Conservation (phyloP, 257 asterid species). For the Paraleonurus japonicus region DNA sequence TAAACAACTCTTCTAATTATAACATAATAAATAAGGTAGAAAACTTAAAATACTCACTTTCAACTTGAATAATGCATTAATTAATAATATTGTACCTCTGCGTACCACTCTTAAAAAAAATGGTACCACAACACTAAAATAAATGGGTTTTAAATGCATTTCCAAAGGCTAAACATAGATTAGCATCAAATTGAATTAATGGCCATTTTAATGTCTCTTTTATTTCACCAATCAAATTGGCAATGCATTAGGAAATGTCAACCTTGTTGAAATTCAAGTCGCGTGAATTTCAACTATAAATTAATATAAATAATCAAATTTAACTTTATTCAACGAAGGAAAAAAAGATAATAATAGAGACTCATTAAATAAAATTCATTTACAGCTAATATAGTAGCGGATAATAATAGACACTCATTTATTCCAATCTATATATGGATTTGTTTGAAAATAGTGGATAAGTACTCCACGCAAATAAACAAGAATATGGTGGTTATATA, state of each 20-base stretch:
- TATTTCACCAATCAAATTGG: neutral
- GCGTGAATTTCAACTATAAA: neutral
- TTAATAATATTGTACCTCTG: neutral
- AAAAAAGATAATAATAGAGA: neutral
- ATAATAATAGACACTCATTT: neutral
- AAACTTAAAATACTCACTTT: too few species aligned
- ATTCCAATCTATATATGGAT: neutral
- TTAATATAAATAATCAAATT: too few species aligned
- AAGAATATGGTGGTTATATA: neutral
- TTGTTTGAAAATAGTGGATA: slow-evolving; percentile 18
- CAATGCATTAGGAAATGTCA: neutral
- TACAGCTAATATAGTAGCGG: neutral
- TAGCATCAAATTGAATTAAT: neutral
- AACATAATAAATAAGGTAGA: too few species aligned
- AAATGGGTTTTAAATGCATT: neutral
- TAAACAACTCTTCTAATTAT: too few species aligned
- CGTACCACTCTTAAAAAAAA: neutral
- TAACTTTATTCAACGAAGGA: neutral
- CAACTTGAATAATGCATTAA: too few species aligned
- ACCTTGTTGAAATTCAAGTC: neutral
- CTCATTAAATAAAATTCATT: slow-evolving; percentile 3
- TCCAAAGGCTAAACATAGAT: neutral
- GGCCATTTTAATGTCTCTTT: neutral
- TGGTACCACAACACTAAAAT: too few species aligned
- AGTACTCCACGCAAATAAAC: slow-evolving; percentile 25